Conservation (phyloP, 2,329 filamentous ascomycete species). For the Pseudocercospora eumusae region DNA sequence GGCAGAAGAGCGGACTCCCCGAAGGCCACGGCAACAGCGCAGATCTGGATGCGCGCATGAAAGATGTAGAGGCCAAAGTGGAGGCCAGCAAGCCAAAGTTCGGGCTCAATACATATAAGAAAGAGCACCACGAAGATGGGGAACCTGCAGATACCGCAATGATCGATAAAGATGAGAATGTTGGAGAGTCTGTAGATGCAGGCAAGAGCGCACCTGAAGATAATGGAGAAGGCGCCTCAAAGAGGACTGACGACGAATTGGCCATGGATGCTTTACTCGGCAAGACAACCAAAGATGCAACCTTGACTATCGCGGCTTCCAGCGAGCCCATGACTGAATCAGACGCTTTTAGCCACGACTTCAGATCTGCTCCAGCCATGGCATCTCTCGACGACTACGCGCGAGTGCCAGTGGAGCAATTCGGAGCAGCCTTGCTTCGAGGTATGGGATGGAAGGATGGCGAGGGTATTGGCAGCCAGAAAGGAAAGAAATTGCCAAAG, state of each 20-base stretch:
- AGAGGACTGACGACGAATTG: conserved; percentile 59
- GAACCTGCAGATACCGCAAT: conserved; percentile 25
- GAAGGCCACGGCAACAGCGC: conserved; percentile 26
- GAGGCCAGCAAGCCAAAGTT: conserved; percentile 51
- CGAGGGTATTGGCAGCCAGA: conserved; percentile 58
- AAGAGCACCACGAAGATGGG: conserved; percentile 24
- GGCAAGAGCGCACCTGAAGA: conserved; percentile 30
- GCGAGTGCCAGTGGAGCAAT: conserved; percentile 88
- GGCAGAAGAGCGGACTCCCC: conserved; percentile 61
- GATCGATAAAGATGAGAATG: conserved; percentile 27
- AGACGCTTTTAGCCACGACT: conserved; percentile 54
- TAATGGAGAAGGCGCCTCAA: conserved; percentile 13
- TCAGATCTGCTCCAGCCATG: conserved; percentile 69
- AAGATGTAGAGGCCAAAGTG: conserved; percentile 30
- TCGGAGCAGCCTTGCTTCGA: conserved; percentile 83
- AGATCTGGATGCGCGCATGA: conserved; percentile 30
- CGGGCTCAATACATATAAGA: conserved; percentile 53
- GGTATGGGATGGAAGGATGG: conserved; percentile 93
- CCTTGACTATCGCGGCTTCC: conserved; percentile 43
- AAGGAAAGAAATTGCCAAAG: conserved; percentile 50
- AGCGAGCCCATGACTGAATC: conserved; percentile 36
- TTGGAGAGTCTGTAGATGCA: conserved; percentile 16
- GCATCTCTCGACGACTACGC: conserved; percentile 83
- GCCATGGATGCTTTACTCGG: conserved; percentile 52
- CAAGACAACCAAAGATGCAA: conserved; percentile 40